Conservation (phyloP, 768 basidiomycete species). For the Tulasnella sp. region DNA sequence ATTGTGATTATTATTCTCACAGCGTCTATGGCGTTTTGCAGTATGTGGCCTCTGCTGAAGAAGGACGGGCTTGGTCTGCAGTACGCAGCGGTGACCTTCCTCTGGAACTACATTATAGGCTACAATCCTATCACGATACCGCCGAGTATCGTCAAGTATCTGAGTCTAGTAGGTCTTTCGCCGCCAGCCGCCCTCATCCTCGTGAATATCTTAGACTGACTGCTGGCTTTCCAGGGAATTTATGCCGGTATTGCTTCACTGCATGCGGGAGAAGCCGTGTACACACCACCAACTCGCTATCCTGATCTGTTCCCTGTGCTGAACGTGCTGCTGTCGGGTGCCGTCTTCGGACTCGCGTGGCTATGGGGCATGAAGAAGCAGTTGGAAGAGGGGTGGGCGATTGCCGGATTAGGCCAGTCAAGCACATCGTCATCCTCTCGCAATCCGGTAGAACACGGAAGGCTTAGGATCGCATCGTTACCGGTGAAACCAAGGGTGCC, state of each 20-base stretch:
- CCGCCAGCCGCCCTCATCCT: not conserved
- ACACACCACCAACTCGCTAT: constrained; percentile 60
- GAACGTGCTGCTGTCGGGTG: constrained; percentile 72
- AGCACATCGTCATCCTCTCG: not conserved
- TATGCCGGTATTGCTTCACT: constrained; percentile 46
- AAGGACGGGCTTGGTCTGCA: constrained; percentile 67
- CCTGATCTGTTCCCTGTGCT: constrained; percentile 80
- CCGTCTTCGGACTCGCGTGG: constrained; percentile 75
- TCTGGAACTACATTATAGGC: constrained; percentile 82
- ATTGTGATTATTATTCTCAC: not conserved
- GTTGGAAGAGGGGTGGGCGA: constrained; percentile 70
- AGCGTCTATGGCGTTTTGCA: too few species aligned
- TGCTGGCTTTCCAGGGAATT: constrained; percentile 32
- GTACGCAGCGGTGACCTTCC: constrained; percentile 51
- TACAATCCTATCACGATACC: constrained; percentile 47
- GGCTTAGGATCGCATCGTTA: not conserved
- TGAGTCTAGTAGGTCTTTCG: constrained; percentile 21
- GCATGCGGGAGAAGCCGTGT: constrained; percentile 52
- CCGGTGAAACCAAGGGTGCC: too few species aligned
- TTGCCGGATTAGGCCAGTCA: constrained; percentile 37
- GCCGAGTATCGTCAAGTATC: constrained; percentile 35
- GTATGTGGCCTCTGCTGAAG: constrained; percentile 87
- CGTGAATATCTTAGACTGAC: constrained; percentile 8
- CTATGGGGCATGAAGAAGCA: constrained; percentile 80
- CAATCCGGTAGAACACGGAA: not conserved